phyloP scores from a whole-genome alignment of 2,329 filamentous ascomycete species.

The Thelonectria rubi region DNA sequence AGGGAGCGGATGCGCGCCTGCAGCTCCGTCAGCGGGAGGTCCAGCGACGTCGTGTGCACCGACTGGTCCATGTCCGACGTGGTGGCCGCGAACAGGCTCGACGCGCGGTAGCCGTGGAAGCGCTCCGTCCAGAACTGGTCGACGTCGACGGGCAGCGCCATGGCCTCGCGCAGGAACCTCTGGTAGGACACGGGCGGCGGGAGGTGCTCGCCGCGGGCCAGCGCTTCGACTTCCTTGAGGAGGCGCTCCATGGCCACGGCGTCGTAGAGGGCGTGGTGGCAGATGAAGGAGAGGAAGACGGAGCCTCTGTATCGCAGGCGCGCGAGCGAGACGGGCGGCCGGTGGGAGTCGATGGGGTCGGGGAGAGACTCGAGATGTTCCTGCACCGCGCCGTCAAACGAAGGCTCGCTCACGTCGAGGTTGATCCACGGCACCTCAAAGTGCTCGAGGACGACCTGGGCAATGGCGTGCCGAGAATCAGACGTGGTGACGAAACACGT shows the following conservation, averaged over 20 bases:
- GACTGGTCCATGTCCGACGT: constrained; percentile 41
- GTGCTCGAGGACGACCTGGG: constrained; percentile 72
- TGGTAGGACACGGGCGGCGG: constrained; percentile 64
- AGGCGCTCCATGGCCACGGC: constrained; percentile 78
- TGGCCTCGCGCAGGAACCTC: constrained; percentile 69
- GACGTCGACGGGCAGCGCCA: constrained; percentile 56
- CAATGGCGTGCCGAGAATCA: constrained; percentile 68
- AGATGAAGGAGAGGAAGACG: constrained; percentile 58
- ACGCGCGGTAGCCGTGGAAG: constrained; percentile 60
- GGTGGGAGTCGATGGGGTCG: constrained; percentile 53
- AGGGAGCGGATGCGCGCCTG: constrained; percentile 60
- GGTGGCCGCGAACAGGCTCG: constrained; percentile 36
- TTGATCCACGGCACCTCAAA: constrained; percentile 54
- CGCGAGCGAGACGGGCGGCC: constrained; percentile 57
- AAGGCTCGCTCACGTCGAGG: constrained; percentile 44
- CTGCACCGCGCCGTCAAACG: constrained; percentile 50
- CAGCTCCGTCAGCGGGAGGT: constrained; percentile 54
- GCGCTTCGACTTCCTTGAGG: constrained; percentile 73
- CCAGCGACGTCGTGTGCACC: constrained; percentile 42
- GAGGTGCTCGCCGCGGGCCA: constrained; percentile 60
- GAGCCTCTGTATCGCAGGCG: constrained; percentile 47
- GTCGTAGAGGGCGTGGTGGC: constrained; percentile 88
- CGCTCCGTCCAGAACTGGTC: constrained; percentile 73
- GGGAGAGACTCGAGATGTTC: constrained; percentile 53
- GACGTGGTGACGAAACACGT: constrained; percentile 78